Evolutionary conservation across 257 asterid species (phyloP), one percentile per base, ranked within the genome.

Genomic region (Datura wrightii): DNA sequence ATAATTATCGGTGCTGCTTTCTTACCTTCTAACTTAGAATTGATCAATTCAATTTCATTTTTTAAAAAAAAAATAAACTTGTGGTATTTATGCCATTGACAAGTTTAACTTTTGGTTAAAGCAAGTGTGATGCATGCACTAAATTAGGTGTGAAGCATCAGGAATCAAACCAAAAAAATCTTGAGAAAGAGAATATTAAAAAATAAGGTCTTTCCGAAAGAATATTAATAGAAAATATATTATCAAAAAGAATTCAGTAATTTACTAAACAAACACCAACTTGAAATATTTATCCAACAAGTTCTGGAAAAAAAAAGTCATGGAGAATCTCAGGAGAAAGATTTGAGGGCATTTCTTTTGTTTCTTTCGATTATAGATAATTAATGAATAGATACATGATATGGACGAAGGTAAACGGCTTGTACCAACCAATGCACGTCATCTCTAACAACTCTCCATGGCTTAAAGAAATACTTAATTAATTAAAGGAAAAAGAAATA

Each of bases 261-360:
- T 36, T 13, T 65, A 13, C n/a, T 71, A 71, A 71, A 71, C 34
- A n/a, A 71, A 71, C 56, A 71, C 56, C 79, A 18, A n/a, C 10
- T 71, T 71, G 56, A 71, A 18, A 9, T 71, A 71, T 44, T 44
- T 71, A 66, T 41, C 10, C 9, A 8, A n/a, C 55, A n/a, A 42
- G 79, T 71, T 24, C 9, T 71, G 55, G n/a, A 44, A 71, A 14
- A 76, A 48, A 50, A 31, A 19, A 48, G 2, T 76, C 6, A 76
- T 6, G 81, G 60, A 74, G 60, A 74, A 50, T 31, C 14, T 48
- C 48, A 39, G 19, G 39, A 37, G 76, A 67, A 39, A 66, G 50
- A 67, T 67, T 67, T 37, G 24, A 67, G 76, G 2, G n/a, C 15
- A 1, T 8, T 24, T 10, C 4, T 1, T 10, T 8, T n/a, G 31